Percentiles rank a stretch among this genome's conserved stretches.
phyloP scores from a whole-genome alignment of 1,139 yeast species.

The Wickerhamomyces sp. region DNA sequence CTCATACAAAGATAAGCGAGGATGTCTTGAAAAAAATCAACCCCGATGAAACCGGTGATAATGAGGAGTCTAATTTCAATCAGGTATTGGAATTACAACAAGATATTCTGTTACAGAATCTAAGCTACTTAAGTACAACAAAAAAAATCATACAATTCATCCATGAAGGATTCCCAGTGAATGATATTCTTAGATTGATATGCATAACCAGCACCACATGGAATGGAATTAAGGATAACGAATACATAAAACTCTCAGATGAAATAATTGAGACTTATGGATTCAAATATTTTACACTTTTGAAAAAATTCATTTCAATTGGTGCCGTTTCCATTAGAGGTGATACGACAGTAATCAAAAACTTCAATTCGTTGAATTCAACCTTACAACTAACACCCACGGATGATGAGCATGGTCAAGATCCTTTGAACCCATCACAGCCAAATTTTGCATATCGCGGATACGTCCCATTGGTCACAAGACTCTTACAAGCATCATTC shows the following conservation, averaged over 20 bases:
- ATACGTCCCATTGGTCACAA: constrained; percentile 38
- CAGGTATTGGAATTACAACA: constrained; percentile 67
- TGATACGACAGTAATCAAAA: constrained; percentile 25
- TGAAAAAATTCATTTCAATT: constrained; percentile 35
- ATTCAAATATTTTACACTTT: constrained; percentile 35
- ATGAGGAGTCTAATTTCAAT: constrained; percentile 40
- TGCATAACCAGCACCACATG: constrained; percentile 53
- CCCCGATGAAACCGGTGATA: constrained; percentile 17
- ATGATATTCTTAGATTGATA: constrained; percentile 40
- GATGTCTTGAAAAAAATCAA: constrained; percentile 52
- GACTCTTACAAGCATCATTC: constrained; percentile 34
- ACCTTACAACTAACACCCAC: constrained; percentile 26
- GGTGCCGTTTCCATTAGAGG: constrained; percentile 30
- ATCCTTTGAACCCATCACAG: constrained; percentile 26
- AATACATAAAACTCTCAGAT: constrained; percentile 42
- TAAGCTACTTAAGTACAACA: constrained; percentile 52
- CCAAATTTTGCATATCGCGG: constrained; percentile 39
- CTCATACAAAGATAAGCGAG: constrained; percentile 77
- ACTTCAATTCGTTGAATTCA: constrained; percentile 24
- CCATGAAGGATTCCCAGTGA: constrained; percentile 32
- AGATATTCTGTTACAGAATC: constrained; percentile 51
- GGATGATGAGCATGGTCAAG: constrained; percentile 23
- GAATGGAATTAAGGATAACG: constrained; percentile 61
- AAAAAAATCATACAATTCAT: constrained; percentile 44
- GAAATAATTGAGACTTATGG: constrained; percentile 60